A percentile compares a stretch with the other conserved stretches of the same genome.
These are phyloP conservation scores for Metschnikowia reukaufii DNA, from an alignment of 805 yeast genomes.

Conservation along the genomic window DNA sequence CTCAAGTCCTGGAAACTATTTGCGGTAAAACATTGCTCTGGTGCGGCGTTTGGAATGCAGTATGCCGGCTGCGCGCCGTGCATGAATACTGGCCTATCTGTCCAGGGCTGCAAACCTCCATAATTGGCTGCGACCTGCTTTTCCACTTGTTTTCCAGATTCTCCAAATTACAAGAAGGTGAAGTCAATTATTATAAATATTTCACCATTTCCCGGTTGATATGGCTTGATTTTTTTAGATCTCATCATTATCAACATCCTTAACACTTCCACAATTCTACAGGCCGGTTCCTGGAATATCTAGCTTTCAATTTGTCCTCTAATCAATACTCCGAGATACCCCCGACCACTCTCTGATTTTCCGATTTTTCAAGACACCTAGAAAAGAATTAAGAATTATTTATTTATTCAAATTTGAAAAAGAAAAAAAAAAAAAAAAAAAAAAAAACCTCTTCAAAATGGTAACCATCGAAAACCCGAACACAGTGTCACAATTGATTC, in stretches of 20 bases:
- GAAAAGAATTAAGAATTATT: too few species aligned
- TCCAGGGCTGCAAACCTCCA: slow-evolving; percentile 10
- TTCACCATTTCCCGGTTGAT: background rate
- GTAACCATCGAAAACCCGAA: background rate
- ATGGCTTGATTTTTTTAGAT: too few species aligned
- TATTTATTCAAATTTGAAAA: too few species aligned
- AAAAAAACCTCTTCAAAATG: background rate
- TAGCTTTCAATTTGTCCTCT: background rate
- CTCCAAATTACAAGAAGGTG: slow-evolving; percentile 3
- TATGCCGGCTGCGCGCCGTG: background rate
- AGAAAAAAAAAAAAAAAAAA: background rate
- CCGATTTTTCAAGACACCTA: too few species aligned
- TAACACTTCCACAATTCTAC: background rate
- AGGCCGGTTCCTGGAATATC: background rate
- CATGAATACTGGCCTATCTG: background rate
- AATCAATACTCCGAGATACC: background rate
- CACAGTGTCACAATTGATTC: background rate
- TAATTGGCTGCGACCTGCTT: slow-evolving; percentile 12
- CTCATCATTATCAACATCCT: too few species aligned
- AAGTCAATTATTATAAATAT: slow-evolving; percentile 6
- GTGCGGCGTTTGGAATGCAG: slow-evolving; percentile 3
- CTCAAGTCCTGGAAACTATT: slow-evolving; percentile 1
- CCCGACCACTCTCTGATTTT: background rate
- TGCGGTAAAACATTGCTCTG: background rate
- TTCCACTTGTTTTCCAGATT: background rate